Evolutionary conservation across 768 basidiomycete genomes (phyloP).

Genomic region (Lentinula lateritia): DNA sequence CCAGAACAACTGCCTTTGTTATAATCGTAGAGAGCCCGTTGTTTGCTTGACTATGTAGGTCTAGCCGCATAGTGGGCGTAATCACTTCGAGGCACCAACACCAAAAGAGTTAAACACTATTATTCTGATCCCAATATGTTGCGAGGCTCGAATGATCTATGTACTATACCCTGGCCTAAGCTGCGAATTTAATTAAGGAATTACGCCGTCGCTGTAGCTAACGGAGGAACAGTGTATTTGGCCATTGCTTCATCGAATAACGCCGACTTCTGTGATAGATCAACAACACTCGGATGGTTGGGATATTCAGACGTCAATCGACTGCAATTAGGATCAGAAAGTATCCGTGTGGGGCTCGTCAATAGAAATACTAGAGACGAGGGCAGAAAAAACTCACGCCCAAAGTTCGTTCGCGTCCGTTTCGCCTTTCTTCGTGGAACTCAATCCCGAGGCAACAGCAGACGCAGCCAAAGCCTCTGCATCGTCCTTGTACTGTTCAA

Average conservation of each 20-base stretch:
- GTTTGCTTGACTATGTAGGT: too few species aligned
- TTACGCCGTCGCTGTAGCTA: conserved; percentile 17
- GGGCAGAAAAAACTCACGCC: conserved; percentile 42
- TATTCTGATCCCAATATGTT: too few species aligned
- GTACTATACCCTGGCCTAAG: not conserved
- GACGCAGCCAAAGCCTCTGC: conserved; percentile 65
- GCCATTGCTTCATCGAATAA: conserved; percentile 58
- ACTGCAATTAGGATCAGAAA: conserved; percentile 14
- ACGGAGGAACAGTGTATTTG: conserved; percentile 60
- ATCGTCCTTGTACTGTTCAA: conserved; percentile 52
- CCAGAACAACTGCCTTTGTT: too few species aligned
- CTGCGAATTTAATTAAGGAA: too few species aligned
- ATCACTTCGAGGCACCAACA: too few species aligned
- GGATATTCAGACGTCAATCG: conserved; percentile 48
- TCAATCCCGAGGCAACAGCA: conserved; percentile 59
- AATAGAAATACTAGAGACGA: not conserved
- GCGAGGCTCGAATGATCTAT: not conserved
- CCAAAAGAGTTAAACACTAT: too few species aligned
- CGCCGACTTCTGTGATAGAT: conserved; percentile 53
- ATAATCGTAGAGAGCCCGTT: too few species aligned
- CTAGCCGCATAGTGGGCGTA: too few species aligned
- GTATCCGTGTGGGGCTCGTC: too few species aligned
- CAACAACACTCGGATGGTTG: conserved; percentile 61
- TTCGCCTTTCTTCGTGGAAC: conserved; percentile 46
- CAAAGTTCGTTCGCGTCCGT: conserved; percentile 54